These are phyloP conservation scores for slime mould (Dictyostelium discoideum) DNA, from an alignment of 78 protist species.

Conservation along the genomic window dicty_2.7 NC_007090.3:3010001-3010500, in stretches of 20 bases:
- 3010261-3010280: background rate
- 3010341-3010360: constrained; percentile 1
- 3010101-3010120: constrained; percentile 7
- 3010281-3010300: background rate
- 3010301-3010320: constrained; percentile 75
- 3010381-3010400: constrained; percentile 15
- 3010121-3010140: constrained; percentile 14
- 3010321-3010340: constrained; percentile 31
- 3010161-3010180: constrained; percentile 10
- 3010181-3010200: background rate
- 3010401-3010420: background rate
- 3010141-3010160: constrained; percentile 49
- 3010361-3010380: constrained; percentile 43
- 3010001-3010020: background rate
- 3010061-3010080: background rate
- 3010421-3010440: constrained; percentile 4
- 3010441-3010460: background rate
- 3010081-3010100: constrained; percentile 56
- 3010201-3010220: background rate
- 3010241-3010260: background rate
- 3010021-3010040: constrained; percentile 30
- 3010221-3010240: background rate
- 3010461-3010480: background rate
- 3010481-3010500: background rate
- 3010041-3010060: constrained; percentile 36